Base-by-base conservation (phyloP, 306 rosid species). In the Citrullus mucosospermus region DNA sequence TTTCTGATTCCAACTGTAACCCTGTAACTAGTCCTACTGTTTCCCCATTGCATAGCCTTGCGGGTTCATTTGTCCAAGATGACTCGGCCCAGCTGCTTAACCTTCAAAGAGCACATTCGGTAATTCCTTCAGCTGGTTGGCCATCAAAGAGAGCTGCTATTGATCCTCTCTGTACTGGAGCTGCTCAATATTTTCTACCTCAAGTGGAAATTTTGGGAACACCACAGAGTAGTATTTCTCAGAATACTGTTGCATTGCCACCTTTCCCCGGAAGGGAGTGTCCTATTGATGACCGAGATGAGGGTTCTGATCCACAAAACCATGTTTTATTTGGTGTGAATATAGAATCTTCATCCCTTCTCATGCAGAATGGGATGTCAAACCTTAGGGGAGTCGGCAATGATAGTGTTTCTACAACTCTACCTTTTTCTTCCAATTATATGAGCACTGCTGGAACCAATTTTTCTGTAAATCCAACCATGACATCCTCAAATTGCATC, bases 201-300 rank as follows among this genome's bases (percentile, higher is more conserved):
- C 98, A 88, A 81, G 83, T 83, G 53, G 97, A 92, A 70, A 96
- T 88, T 77, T 80, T 93, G 78, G 96, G 90, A 68, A 87, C 82
- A 78, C 85, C 90, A 8, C 97, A 78, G 61, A 81, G 79, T 53
- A 58, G 79, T 76, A 81, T 90, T 68, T 86, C 93, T 54, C 91
- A 83, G 53, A 86, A 83, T 86, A 78, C 89, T 60, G 56, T 91
- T 78, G 83, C 97, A 9, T 87, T 96, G 84, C 99, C 99, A 9
- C 99, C 99, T 28, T 96, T 96, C 84, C 99, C 99, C 14, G 99
- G 99, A 44, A 90, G 96, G 86, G 99, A 91, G 80, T 91, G 92
- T 87, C 63, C 91, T 2, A 80, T 88, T 60, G 96, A 91, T 68
- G 96, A 96, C 80, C 97, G 89, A 78, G 79, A 76, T 60, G 97